Evolutionary conservation across 257 asterid species (phyloP), one percentile per base, ranked within the genome.

Genomic region (Nicotiana benthamiana): DNA sequence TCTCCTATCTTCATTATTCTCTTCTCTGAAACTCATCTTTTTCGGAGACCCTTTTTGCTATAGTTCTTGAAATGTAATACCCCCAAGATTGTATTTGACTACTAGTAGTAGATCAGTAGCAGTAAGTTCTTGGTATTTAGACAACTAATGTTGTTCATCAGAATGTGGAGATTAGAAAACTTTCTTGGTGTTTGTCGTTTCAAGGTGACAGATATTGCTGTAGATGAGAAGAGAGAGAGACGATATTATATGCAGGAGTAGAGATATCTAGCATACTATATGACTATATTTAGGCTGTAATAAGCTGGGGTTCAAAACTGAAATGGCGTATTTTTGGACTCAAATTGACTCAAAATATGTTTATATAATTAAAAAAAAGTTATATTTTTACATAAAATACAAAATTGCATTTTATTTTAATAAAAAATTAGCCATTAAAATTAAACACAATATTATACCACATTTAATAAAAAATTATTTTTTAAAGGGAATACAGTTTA

Each of bases 11-110:
- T 75, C 89, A 12, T 63, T 86, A 70, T 82, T 83, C 8, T 91
- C 99, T 20, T 95, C 99, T 83, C 96, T 87, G 85, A 89, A 93
- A 90, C 98, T 93, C 98, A 95, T 93, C n/a, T 82, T 85, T 22
- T 11, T 61, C 12, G 6, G 5, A 59, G 2, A 59, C 64, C 64
- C 28, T 4, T 17, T 18, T n/a, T 46, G 12, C 18, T 57, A 15
- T 56, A 66, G 2, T 63, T 54, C 66, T 53, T 20, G 67, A 82
- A 68, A n/a, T 20, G 11, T 40, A n/a, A 72, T 32, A 24, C 3
- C 60, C 20, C 22, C 56, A 51, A 46, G 40, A 68, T 68, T 18
- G 34, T 30, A 40, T 68, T 40, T 20, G 48, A 40, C 48, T 40
- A 20, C 32, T 11, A 40, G 34, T 40, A 68, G 46, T 46, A 46